phyloP scores from a whole-genome alignment of 257 asterid species.

The Lycium ferocissimum region DNA sequence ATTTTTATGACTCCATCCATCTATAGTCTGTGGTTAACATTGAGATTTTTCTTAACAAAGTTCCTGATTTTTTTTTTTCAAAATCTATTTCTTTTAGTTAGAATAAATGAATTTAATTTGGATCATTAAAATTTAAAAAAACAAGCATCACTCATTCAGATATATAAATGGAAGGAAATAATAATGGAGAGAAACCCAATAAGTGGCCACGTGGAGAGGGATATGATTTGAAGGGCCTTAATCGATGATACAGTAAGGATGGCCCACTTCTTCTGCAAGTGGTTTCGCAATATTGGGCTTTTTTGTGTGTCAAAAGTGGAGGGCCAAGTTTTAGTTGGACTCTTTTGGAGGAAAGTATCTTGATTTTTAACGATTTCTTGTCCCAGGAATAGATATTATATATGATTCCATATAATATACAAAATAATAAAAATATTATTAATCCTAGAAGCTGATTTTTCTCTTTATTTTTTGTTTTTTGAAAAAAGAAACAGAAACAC shows the following conservation, averaged over 20 bases:
- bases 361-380: slow-evolving; percentile 18
- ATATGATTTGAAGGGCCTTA: slow-evolving; percentile 37
- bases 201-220: slow-evolving; percentile 27
- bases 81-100: background rate
- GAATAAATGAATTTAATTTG: background rate
- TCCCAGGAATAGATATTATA: background rate
- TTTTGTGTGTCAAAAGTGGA: background rate
- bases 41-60: background rate
- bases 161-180: background rate
- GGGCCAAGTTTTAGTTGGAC: slow-evolving; percentile 23
- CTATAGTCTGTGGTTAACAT: background rate
- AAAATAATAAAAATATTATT: too few relatives aligned
- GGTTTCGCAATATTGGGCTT: slow-evolving; percentile 20
- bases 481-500: too few relatives aligned
- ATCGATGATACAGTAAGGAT: background rate
- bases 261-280: slow-evolving; percentile 24
- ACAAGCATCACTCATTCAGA: background rate
- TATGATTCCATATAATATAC: background rate
- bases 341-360: background rate
- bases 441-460: too few relatives aligned
- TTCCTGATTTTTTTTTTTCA: background rate
- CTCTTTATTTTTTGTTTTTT: too few relatives aligned
- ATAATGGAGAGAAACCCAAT: background rate
- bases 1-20: too few relatives aligned
- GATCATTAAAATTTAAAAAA: background rate